A percentile compares a stretch with the other conserved stretches of the same genome.
Evolutionary conservation across 805 yeast species (phyloP).

Genomic region (Wickerhamomyces queroliae): DNA sequence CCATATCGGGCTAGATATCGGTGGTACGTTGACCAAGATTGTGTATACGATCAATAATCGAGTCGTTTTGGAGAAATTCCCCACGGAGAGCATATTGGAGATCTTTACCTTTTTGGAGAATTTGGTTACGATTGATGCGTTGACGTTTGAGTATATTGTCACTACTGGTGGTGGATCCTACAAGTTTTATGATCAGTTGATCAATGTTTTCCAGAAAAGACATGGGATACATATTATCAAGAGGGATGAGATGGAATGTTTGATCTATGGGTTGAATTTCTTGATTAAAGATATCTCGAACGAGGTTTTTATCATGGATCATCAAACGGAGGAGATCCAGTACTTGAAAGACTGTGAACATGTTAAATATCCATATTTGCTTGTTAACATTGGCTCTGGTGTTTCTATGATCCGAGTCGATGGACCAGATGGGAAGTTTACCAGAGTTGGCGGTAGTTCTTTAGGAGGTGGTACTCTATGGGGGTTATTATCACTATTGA

Average conservation of each 20-base stretch:
- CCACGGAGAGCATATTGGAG: conserved; percentile 1
- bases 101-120: background rate
- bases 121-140: background rate
- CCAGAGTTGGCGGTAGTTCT: conserved; percentile 92
- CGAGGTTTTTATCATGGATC: conserved; percentile 75
- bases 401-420: conserved; percentile 93
- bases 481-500: conserved; percentile 85
- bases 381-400: conserved; percentile 95
- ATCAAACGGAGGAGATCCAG: background rate
- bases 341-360: conserved; percentile 5
- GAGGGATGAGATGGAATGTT: conserved; percentile 87
- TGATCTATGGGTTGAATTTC: conserved; percentile 81
- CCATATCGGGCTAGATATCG: conserved; percentile 2
- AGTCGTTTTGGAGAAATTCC: conserved; percentile 1
- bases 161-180: conserved; percentile 96
- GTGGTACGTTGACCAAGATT: conserved; percentile 1
- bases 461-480: conserved; percentile 97
- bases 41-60: background rate
- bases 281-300: conserved; percentile 77
- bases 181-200: conserved; percentile 62
- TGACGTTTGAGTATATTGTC: conserved; percentile 31
- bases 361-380: conserved; percentile 68
- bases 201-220: conserved; percentile 3
- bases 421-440: conserved; percentile 66
- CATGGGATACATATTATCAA: conserved; percentile 10